These are phyloP conservation scores for Lathyrus sativus DNA, from an alignment of 306 rosid genomes.

Conservation along the genomic window DNA sequence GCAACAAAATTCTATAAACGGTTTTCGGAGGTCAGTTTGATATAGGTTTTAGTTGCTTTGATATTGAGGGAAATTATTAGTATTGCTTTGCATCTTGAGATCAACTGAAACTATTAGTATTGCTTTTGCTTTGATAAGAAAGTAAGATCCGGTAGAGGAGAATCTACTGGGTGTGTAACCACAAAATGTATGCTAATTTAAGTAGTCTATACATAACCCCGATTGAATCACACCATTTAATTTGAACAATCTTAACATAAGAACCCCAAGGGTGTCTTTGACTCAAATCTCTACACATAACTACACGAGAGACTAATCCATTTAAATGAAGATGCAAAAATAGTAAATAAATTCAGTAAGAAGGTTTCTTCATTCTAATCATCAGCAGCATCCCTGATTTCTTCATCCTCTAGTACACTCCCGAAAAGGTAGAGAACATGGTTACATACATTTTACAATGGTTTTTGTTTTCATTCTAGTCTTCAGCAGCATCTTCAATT, in stretches of 20 bases:
- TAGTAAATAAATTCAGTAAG: background rate
- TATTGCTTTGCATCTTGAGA: no score
- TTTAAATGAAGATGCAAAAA: slow-evolving; percentile 22
- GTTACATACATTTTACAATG: slow-evolving; percentile 74
- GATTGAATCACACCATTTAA: background rate
- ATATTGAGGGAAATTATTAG: no score
- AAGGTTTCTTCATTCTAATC: slow-evolving; percentile 52
- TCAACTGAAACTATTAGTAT: no score
- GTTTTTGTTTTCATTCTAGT: slow-evolving; percentile 50
- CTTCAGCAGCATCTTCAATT: slow-evolving; percentile 84
- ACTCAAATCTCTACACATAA: slow-evolving; percentile 38
- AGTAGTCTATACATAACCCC: background rate
- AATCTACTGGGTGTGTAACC: background rate
- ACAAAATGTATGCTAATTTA: background rate
- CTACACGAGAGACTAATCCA: slow-evolving; percentile 11
- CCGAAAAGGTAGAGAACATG: slow-evolving; percentile 83
- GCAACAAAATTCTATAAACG: no score
- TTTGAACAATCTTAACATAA: slow-evolving; percentile 14
- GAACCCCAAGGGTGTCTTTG: slow-evolving; percentile 21
- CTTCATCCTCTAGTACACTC: slow-evolving; percentile 94
- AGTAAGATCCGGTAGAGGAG: no score
- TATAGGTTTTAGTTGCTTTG: no score
- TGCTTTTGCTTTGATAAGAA: no score
- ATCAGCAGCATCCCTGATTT: slow-evolving; percentile 79
- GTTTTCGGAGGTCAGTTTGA: no score